Evolutionary conservation across 2,329 filamentous ascomycete genomes (phyloP), one percentile per base, ranked within the genome.

Genomic region (Claviceps quebecensis): DNA sequence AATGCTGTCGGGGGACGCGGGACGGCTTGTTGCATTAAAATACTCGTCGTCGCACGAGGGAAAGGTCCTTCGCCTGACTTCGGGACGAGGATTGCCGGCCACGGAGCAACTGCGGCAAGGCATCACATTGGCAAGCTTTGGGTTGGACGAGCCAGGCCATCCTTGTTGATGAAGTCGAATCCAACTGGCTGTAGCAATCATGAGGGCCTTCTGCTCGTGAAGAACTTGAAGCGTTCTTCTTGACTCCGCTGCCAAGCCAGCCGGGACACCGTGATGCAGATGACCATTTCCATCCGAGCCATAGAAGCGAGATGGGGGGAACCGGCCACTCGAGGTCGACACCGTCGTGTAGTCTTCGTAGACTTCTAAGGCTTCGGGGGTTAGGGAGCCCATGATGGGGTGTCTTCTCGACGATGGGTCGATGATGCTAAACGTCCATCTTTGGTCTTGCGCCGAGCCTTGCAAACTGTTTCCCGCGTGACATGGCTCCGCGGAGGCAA

Each of bases 361-460:
- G 47, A 91, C 77, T 48, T 87, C 81, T 34, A 91, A 75, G 13
- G 74, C 77, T 4, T 73, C 72, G 13, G 74, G 74, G 3, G 77
- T 82, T 45, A 91, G 71, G 2, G 75, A 79, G 1, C 84, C 86
- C 67, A 90, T 76, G 59, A 90, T 78, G 4, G 87, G 86, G 61
- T 91, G 86, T 13, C 83, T 78, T 37, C 84, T 74, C 8, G 77
- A 78, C 46, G 76, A 75, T 0, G 84, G 78, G 57, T 85, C 79
- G 59, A 91, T 81, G 55, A 87, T 79, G 67, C 84, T 88, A 63
- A 91, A 91, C 8, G 80, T 87, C 69, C 83, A 90, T 61, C 79
- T 81, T 52, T 67, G 69, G 46, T 78, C 76, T 37, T 44, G 50
- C 50, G n/a, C 34, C 1, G 60, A 54, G 2, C 65, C 56, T 1